Percentiles rank a stretch among this genome's conserved stretches.
phyloP scores from a whole-genome alignment of 2,329 filamentous ascomycete species.

The Aschersonia sp. region DNA sequence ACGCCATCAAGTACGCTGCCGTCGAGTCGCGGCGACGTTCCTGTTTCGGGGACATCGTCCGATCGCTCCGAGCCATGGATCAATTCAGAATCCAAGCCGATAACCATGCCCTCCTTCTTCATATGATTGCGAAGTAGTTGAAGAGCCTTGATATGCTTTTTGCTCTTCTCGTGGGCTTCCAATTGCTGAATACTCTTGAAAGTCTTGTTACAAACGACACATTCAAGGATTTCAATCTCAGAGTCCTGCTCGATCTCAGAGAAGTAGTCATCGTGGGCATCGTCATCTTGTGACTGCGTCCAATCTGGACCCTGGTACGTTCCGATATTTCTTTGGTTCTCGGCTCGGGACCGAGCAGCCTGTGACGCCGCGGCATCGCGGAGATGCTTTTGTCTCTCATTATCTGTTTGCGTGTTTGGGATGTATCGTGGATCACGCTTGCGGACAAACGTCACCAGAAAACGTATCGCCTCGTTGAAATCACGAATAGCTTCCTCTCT shows the following conservation, averaged over 20 bases:
- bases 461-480: slow-evolving; percentile 84
- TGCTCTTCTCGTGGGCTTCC: slow-evolving; percentile 86
- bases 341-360: slow-evolving; percentile 67
- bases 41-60: neutral
- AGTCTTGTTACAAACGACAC: slow-evolving; percentile 59
- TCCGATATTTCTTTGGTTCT: slow-evolving; percentile 60
- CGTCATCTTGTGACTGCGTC: slow-evolving; percentile 46
- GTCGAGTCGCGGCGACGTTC: too few relatives aligned
- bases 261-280: slow-evolving; percentile 44
- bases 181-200: slow-evolving; percentile 92
- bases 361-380: slow-evolving; percentile 71
- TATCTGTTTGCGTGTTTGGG: slow-evolving; percentile 61
- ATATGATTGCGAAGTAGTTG: slow-evolving; percentile 70
- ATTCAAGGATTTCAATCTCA: slow-evolving; percentile 51
- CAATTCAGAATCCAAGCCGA: slow-evolving; percentile 27
- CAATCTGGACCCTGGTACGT: slow-evolving; percentile 57
- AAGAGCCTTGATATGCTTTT: slow-evolving; percentile 83
- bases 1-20: too few relatives aligned
- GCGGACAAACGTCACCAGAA: slow-evolving; percentile 73
- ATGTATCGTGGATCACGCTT: slow-evolving; percentile 83
- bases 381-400: slow-evolving; percentile 63
- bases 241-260: slow-evolving; percentile 41
- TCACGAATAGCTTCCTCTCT: slow-evolving; percentile 72
- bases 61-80: neutral
- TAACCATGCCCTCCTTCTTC: slow-evolving; percentile 58